Evolutionary conservation across 2,329 filamentous ascomycete species (phyloP).

Genomic region (Westerdykella ornata): DNA sequence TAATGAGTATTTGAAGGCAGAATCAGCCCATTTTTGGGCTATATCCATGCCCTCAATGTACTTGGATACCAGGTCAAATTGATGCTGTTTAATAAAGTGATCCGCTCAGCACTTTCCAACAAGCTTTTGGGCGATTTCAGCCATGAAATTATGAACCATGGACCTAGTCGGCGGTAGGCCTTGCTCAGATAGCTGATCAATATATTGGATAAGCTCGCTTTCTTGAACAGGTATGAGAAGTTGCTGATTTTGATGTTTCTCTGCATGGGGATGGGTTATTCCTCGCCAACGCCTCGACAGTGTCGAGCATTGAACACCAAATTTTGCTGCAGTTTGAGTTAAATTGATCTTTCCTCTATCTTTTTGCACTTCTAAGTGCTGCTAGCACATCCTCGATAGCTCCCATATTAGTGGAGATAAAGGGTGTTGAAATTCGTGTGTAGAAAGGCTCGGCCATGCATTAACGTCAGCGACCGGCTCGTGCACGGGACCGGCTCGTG

Average conservation of each 20-base stretch:
- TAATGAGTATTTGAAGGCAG: slow-evolving; percentile 8
- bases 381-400: too few species aligned
- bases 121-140: too few species aligned
- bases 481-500: too few species aligned
- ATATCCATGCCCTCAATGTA: slow-evolving; percentile 14
- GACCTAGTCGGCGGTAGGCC: slow-evolving; percentile 12
- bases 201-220: slow-evolving; percentile 14
- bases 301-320: slow-evolving; percentile 3
- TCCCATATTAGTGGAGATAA: too few species aligned
- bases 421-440: too few species aligned
- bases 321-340: too few species aligned
- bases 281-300: background rate
- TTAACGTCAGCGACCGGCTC: too few species aligned
- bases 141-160: too few species aligned
- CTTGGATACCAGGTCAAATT: slow-evolving; percentile 6
- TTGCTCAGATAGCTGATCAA: slow-evolving; percentile 8
- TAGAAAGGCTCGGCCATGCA: too few species aligned
- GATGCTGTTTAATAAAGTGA: slow-evolving; percentile 10
- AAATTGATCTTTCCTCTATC: too few species aligned
- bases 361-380: too few species aligned
- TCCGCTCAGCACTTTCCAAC: slow-evolving; percentile 9
- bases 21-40: slow-evolving; percentile 14
- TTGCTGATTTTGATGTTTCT: slow-evolving; percentile 1
- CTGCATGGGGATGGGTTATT: background rate
- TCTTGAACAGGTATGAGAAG: slow-evolving; percentile 4